phyloP scores from a whole-genome alignment of 2,329 filamentous ascomycete genomes.

The Trichoderma breve region DNA sequence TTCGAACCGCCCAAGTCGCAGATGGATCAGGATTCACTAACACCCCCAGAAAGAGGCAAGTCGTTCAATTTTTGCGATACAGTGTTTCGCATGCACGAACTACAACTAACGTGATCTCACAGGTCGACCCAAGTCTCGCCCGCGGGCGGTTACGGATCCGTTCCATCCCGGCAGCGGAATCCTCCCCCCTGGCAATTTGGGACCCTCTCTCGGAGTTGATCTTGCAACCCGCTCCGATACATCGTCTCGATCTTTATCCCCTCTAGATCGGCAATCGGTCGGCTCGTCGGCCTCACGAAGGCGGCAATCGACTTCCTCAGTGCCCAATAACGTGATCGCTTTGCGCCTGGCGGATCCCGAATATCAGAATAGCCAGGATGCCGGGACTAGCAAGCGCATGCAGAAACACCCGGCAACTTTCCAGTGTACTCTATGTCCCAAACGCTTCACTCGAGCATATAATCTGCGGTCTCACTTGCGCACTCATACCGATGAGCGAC shows the following conservation, averaged over 20 bases:
- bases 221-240: constrained; percentile 45
- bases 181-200: constrained; percentile 44
- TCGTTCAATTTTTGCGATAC: background rate
- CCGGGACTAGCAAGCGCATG: constrained; percentile 70
- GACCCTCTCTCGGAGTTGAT: constrained; percentile 50
- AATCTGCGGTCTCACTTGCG: constrained; percentile 93
- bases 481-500: constrained; percentile 94
- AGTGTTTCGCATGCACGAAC: background rate
- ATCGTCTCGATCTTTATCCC: constrained; percentile 57
- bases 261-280: constrained; percentile 51
- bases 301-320: constrained; percentile 63
- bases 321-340: constrained; percentile 69
- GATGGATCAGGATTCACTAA: constrained; percentile 76
- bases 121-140: constrained; percentile 51
- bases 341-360: constrained; percentile 86
- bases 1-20: constrained; percentile 56
- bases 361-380: constrained; percentile 64
- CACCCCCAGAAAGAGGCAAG: constrained; percentile 71
- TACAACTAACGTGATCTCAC: constrained; percentile 20
- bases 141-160: constrained; percentile 59
- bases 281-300: constrained; percentile 36
- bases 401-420: constrained; percentile 98
- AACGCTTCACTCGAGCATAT: constrained; percentile 94
- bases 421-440: constrained; percentile 89
- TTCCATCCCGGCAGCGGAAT: constrained; percentile 47